phyloP scores from a whole-genome alignment of 2,329 filamentous ascomycete species.

The Fusarium siculi region DNA sequence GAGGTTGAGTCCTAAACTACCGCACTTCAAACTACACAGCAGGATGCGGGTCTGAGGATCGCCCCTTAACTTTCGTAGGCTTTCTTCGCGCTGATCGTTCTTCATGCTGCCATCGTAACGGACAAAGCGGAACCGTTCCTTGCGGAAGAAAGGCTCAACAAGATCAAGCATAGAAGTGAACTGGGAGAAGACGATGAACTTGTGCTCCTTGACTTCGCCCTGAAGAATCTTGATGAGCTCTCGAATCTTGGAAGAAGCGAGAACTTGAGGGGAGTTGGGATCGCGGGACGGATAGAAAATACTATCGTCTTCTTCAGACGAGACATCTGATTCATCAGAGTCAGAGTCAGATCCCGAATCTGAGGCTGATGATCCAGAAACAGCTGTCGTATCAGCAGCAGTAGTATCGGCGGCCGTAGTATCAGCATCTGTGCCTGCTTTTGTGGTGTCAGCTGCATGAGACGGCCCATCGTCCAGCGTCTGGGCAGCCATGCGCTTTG shows the following conservation, averaged over 20 bases:
- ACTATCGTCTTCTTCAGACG: slow-evolving; percentile 52
- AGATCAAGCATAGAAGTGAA: slow-evolving; percentile 99
- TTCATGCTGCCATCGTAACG: slow-evolving; percentile 96
- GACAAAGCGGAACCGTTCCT: slow-evolving; percentile 79
- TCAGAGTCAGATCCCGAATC: slow-evolving; percentile 25
- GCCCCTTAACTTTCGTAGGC: slow-evolving; percentile 78
- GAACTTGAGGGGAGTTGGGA: slow-evolving; percentile 54
- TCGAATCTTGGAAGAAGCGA: slow-evolving; percentile 89
- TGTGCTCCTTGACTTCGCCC: slow-evolving; percentile 82
- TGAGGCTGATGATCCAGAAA: slow-evolving; percentile 24
- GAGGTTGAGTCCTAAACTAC: slow-evolving; percentile 90
- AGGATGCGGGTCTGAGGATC: slow-evolving; percentile 82
- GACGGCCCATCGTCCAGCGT: slow-evolving; percentile 47
- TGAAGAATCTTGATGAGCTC: slow-evolving; percentile 84
- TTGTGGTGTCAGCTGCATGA: slow-evolving; percentile 21
- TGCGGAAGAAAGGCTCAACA: slow-evolving; percentile 87
- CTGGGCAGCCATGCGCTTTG: slow-evolving; percentile 52
- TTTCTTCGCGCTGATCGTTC: slow-evolving; percentile 91
- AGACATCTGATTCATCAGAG: slow-evolving; percentile 39
- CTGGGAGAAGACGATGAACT: slow-evolving; percentile 98
- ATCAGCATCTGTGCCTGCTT: slow-evolving; percentile 23
- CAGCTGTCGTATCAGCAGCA: slow-evolving; percentile 23
- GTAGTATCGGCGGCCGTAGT: slow-evolving; percentile 26
- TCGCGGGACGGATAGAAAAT: slow-evolving; percentile 44
- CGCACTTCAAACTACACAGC: slow-evolving; percentile 93